Conservation (phyloP, 257 asterid species). For the Capsicum baccatum region DNA sequence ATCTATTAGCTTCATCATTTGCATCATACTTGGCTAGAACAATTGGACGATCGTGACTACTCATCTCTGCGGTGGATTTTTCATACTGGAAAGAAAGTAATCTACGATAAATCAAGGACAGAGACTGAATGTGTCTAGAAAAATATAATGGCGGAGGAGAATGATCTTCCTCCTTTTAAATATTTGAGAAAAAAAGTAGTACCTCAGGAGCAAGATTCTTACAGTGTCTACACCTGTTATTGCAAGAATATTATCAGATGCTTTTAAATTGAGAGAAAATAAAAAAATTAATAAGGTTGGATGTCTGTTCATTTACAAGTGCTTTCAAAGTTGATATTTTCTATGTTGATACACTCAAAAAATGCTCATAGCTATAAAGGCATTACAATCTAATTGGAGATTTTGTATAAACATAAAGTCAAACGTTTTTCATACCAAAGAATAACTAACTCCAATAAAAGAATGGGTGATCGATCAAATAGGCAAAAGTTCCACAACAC, state of each 20-base stretch:
- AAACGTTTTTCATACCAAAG: neutral
- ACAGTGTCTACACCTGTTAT: constrained; percentile 93
- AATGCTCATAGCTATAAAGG: neutral
- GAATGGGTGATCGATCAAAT: neutral
- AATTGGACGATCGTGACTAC: constrained; percentile 73
- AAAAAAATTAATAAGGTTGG: neutral
- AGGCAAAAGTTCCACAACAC: neutral
- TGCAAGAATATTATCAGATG: constrained; percentile 4
- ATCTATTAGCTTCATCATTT: constrained; percentile 60
- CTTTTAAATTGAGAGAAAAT: neutral
- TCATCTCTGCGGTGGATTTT: constrained; percentile 71
- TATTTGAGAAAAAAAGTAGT: neutral
- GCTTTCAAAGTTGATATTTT: neutral
- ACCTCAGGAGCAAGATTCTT: constrained; percentile 98
- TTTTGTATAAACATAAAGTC: neutral
- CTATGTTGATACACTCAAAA: neutral
- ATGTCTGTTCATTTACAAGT: neutral
- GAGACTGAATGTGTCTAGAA: neutral
- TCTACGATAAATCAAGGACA: neutral
- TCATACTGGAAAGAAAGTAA: constrained; percentile 54
- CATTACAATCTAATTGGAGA: neutral
- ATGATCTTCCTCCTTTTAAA: neutral
- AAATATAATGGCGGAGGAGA: constrained; percentile 10
- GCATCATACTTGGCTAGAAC: constrained; percentile 80
- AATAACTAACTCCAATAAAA: neutral